These are phyloP conservation scores for Cladorrhinum sp. DNA, from an alignment of 2,329 filamentous ascomycete genomes.

Conservation along the genomic window DNA sequence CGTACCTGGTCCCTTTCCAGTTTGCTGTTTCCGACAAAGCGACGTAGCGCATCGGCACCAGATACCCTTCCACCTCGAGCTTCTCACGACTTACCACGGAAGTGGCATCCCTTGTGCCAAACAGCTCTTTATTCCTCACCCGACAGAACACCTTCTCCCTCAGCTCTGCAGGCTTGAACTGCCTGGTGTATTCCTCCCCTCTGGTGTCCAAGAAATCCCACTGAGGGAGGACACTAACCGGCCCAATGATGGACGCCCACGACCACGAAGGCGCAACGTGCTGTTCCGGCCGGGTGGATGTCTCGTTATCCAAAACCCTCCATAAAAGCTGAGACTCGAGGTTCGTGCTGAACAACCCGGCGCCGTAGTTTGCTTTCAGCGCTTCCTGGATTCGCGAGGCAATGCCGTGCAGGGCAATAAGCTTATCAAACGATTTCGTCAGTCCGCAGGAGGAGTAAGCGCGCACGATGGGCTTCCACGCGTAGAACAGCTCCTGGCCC, in stretches of 20 bases:
- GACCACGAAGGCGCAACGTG: background rate
- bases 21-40: background rate
- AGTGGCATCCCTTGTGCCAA: background rate
- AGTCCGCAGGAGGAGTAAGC: background rate
- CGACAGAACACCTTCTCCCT: background rate
- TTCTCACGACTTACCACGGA: background rate
- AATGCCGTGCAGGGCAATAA: constrained; percentile 1
- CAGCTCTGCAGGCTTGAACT: background rate
- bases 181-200: background rate
- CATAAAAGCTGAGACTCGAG: background rate
- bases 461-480: constrained; percentile 1
- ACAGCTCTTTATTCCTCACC: background rate
- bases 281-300: background rate
- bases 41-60: background rate
- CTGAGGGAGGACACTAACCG: background rate
- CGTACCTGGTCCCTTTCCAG: background rate
- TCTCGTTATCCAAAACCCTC: constrained; percentile 1
- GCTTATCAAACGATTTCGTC: background rate
- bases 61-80: background rate
- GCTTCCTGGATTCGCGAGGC: background rate
- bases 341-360: background rate
- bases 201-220: background rate
- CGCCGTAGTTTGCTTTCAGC: background rate
- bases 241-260: background rate
- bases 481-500: background rate